Base-by-base conservation (phyloP, 257 asterid species). In the Cinchona pubescens region DNA sequence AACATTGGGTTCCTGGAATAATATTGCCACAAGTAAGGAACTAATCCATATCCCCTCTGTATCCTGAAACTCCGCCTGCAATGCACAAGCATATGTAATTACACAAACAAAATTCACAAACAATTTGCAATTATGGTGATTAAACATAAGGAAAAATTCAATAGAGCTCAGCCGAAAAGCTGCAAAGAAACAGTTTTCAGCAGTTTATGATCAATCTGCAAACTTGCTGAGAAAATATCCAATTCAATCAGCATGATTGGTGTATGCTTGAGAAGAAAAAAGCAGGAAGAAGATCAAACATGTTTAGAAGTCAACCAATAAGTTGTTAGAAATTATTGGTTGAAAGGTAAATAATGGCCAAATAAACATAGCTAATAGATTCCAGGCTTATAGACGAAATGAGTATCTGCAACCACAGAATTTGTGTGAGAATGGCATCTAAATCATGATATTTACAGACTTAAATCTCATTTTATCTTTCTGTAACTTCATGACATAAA, bases 31-130 rank as follows among this genome's bases (percentile, higher is more conserved):
- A 75, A 93, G 94, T 83, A 90, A 89, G 56, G 90, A 84, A 86
- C 95, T 80, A 69, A 88, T 84, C 98, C 98, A 93, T 75, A 82
- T 80, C 51, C 93, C 91, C 86, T 93, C 96, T 1, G 88, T 79
- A 78, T 93, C 98, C 83, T 85, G 88, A 66, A 87, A 89, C 71
- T 80, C 93, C 30, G 82, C 89, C 98, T 93, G 96, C 76, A 82
- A 85, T 59, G 46, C 73, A 58, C 25, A 69, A 56, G 61, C 78
- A 30, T 29, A 27, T 38, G 19, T 68, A 68, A 58, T 61, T 71
- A 71, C 74, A 81, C 79, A 68, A 76, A 67, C 68, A 48, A 72
- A 74, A 73, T 72, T 61, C 64, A 71, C 16, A 42, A 29, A 34
- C 48, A 8, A 71, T 3, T 61, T 21, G 23, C 49, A 21, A 18